Percentiles rank a stretch among this genome's conserved stretches.
Conservation (phyloP, 164 flowering plant genomes). For the Annona squamosa region DNA sequence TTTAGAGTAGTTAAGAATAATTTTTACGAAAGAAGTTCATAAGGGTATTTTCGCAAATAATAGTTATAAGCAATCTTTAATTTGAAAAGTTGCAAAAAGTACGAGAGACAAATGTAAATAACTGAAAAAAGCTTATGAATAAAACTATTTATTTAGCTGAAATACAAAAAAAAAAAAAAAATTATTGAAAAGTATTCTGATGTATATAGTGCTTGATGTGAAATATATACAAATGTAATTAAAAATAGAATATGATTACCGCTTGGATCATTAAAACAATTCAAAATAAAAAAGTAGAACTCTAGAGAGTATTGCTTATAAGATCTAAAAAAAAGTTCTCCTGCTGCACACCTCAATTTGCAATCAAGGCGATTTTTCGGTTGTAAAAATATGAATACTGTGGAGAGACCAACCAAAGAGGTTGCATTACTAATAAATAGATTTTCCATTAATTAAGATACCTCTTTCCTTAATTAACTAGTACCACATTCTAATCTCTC, state of each 20-base stretch:
- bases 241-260: neutral
- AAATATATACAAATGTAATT: neutral
- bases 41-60: neutral
- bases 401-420: neutral
- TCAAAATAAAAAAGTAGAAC: neutral
- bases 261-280: neutral
- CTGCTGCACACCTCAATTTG: neutral
- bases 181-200: neutral
- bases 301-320: neutral
- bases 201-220: neutral
- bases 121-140: neutral
- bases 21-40: neutral
- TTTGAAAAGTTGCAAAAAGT: neutral
- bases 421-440: no score
- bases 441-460: neutral
- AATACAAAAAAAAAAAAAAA: neutral
- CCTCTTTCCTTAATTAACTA: neutral
- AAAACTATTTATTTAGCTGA: neutral
- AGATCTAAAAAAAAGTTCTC: neutral
- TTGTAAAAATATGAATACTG: neutral
- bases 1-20: neutral
- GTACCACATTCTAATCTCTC: neutral
- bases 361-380: neutral
- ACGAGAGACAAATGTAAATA: neutral
- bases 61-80: neutral